Evolutionary conservation across 2,329 filamentous ascomycete species (phyloP).

Genomic region (Trichoderma guizhouense): DNA sequence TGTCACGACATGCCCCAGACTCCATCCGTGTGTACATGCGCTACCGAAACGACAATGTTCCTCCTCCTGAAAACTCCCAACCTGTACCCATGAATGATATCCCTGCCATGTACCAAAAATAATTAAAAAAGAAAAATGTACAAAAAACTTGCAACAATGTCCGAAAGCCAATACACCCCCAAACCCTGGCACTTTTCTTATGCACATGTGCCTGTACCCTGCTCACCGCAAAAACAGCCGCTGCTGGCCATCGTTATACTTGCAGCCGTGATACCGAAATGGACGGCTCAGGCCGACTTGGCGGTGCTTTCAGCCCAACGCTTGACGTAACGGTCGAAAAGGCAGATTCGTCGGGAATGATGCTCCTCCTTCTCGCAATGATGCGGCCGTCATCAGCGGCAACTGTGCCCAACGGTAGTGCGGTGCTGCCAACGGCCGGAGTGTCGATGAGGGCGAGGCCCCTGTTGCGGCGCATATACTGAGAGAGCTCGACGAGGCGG

Average conservation of each 20-base stretch:
- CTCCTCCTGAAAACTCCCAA: background rate
- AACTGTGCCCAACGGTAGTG: constrained; percentile 2
- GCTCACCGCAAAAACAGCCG: background rate
- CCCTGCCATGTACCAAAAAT: background rate
- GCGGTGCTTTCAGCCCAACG: background rate
- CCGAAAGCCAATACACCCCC: background rate
- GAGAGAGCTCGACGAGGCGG: constrained; percentile 28
- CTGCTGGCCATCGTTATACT: background rate
- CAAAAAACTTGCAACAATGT: background rate
- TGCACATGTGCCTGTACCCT: background rate
- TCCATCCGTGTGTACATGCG: background rate
- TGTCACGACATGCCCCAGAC: background rate
- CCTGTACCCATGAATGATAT: background rate
- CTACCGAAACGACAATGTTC: background rate
- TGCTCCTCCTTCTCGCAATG: background rate
- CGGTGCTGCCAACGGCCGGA: background rate
- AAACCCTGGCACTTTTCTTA: background rate
- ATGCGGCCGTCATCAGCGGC: background rate
- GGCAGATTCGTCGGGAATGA: background rate
- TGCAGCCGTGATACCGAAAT: background rate
- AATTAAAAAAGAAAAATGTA: background rate
- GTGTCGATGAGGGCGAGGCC: constrained; percentile 17
- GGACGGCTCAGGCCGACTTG: background rate
- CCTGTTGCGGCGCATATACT: constrained; percentile 11
- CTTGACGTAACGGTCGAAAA: background rate